phyloP scores from a whole-genome alignment of 768 basidiomycete species.

The Gautieria morchelliformis region DNA sequence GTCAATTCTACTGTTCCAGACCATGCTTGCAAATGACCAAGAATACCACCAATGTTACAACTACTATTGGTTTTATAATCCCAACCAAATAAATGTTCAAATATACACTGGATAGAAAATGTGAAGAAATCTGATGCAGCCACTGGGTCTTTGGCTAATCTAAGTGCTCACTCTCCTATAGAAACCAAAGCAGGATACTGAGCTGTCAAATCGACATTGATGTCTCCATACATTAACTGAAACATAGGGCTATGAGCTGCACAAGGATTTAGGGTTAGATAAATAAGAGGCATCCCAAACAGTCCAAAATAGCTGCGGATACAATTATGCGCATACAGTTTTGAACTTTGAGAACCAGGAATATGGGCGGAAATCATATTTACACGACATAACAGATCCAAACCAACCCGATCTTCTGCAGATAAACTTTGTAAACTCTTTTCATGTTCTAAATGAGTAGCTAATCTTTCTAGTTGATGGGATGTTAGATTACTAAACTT shows the following conservation, averaged over 20 bases:
- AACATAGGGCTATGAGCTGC: conserved; percentile 34
- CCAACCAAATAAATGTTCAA: conserved; percentile 20
- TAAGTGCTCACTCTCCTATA: conserved; percentile 21
- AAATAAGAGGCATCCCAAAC: conserved; percentile 32
- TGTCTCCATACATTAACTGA: conserved; percentile 29
- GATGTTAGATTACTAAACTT: conserved; percentile 17
- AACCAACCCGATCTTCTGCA: conserved; percentile 15
- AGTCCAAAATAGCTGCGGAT: conserved; percentile 24
- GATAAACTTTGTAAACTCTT: conserved; percentile 9
- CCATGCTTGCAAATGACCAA: conserved; percentile 25
- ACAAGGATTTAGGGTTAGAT: conserved; percentile 36
- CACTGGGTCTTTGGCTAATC: conserved; percentile 31
- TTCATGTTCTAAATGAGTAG: conserved; percentile 16
- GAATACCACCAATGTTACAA: conserved; percentile 21
- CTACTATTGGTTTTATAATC: conserved; percentile 1
- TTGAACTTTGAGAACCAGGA: conserved; percentile 21
- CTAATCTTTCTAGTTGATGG: conserved; percentile 14
- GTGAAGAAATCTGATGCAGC: conserved; percentile 35
- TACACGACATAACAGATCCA: conserved; percentile 17
- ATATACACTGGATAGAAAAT: conserved; percentile 28
- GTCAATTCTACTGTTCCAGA: conserved; percentile 35
- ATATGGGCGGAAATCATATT: conserved; percentile 13
- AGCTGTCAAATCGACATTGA: conserved; percentile 24
- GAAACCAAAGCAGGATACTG: conserved; percentile 20
- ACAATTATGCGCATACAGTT: conserved; percentile 26